Base-by-base conservation (phyloP, 2,329 filamentous ascomycete species). In the Calonectria leucothoes region DNA sequence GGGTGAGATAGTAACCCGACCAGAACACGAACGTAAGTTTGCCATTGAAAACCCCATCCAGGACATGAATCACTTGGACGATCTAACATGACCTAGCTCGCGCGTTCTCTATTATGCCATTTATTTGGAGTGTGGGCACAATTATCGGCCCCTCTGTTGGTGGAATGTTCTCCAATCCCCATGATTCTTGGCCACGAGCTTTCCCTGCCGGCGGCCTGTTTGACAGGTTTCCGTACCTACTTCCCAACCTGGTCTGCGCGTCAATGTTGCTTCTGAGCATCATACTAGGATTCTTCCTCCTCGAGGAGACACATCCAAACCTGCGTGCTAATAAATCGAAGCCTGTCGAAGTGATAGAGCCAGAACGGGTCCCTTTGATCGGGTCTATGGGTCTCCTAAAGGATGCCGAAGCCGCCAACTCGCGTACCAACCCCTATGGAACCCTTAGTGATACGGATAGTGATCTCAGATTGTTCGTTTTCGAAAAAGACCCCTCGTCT, bases 91-190 rank as follows among this genome's bases (percentile, higher is more conserved):
- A 39, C 5, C 74, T 79, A 95, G 94, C 95, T 72, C 92, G 93
- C 74, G 96, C 96, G 33, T 98, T 96, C 83, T 92, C 95, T 3
- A 91, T 98, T 55, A 98, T 98, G 95, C 96, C 96, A 0, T 98
- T 98, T 81, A 94, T 98, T 10, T 98, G 96, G 95, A 93, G 91
- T 59, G 93, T 98, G 66, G 96, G 96, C 29, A 97, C 95, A 12
- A 98, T 98, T 76, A 89, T 98, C 67, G 96, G 96, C 0, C 94
- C 96, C 75, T 94, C 94, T 7, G 95, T 98, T 76, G 96, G 96
- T 72, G 96, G 96, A 39, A 91, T 93, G 69, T 95, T 98, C 82
- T 94, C 95, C 72, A 92, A 95, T 77, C 96, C 96, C 31, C 90
- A 92, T 74, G 87, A 91, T 42, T 92, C 92, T 25, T 98, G 94